Conservation (phyloP, 345 rosid species). For the Eucalyptus lansdowneana region DNA sequence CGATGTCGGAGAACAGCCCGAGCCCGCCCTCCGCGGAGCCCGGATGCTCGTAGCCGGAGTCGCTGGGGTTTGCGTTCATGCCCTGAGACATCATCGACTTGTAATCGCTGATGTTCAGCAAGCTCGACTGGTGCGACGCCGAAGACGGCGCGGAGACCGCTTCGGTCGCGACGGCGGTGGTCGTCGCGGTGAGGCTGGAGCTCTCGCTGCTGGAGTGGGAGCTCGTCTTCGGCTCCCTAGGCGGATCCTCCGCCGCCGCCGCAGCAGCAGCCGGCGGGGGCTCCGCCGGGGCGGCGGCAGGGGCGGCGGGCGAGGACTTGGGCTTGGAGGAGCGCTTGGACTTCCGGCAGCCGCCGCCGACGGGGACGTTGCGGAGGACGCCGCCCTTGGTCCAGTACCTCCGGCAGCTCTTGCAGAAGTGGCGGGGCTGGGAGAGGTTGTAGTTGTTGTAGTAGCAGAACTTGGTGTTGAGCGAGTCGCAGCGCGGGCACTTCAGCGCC, state of each 20-base stretch:
- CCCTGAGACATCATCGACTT: background rate
- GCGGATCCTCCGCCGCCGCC: background rate
- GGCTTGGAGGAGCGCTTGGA: conserved; percentile 37
- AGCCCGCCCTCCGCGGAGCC: conserved; percentile 37
- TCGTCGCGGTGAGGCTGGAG: conserved; percentile 65
- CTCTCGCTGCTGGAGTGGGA: conserved; percentile 77
- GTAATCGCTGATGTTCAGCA: conserved; percentile 1
- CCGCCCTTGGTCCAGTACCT: conserved; percentile 99
- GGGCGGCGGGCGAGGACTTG: background rate
- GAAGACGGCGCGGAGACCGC: conserved; percentile 37
- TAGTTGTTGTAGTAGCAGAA: conserved; percentile 98
- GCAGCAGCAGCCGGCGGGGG: background rate
- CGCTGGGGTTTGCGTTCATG: background rate
- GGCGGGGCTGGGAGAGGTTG: conserved; percentile 98
- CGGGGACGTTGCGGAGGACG: conserved; percentile 93
- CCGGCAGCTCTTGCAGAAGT: conserved; percentile 95
- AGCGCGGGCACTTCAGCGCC: conserved; percentile 89
- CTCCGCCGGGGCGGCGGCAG: background rate
- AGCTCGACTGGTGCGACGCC: conserved; percentile 13
- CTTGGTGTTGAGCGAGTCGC: conserved; percentile 84
- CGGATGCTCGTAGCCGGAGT: conserved; percentile 32
- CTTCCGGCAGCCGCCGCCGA: conserved; percentile 82
- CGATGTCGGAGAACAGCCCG: conserved; percentile 62
- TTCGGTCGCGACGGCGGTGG: conserved; percentile 15
- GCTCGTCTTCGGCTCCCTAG: conserved; percentile 12